Base-by-base conservation (phyloP, 495 filamentous ascomycete genomes). In the Xylaria curta region DNA sequence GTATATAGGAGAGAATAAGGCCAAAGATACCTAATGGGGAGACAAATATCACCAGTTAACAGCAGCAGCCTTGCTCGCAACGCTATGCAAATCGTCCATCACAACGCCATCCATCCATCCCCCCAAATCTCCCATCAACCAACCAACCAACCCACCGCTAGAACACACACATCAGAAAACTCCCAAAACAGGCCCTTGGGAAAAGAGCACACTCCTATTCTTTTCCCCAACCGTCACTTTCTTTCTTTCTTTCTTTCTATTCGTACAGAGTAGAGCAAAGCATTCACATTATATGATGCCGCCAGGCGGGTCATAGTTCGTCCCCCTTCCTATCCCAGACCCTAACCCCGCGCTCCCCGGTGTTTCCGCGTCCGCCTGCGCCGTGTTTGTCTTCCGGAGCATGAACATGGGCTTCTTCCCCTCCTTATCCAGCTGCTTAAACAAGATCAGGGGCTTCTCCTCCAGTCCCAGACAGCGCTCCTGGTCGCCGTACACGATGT, bases 341-440 rank as follows among this genome's bases (percentile, higher is more conserved):
- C 79, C 79, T 38, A 87, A 70, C 42, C 86, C 85, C 8, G 85
- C 84, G 67, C 86, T 87, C 33, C 83, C 84, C 8, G 85, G 85
- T 3, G 73, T 75, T 33, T 84, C 85, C 7, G 61, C 77, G 33
- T 84, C 83, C 7, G 76, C 79, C 65, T 81, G 82, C 7, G 80
- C 83, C 38, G 85, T 82, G 63, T 84, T 87, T 26, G 85, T 87
- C 81, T 93, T 93, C 61, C 96, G 84, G 51, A 99, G 81, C 96
- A 99, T 99, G 78, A 98, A 99, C 96, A 99, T 98, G 42, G 96
- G 96, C 78, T 99, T 99, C 80, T 94, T 91, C 15, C 97, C 97
- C 82, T 99, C 96, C 76, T 92, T 93, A 79, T 97, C 94, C 56
- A 98, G 84, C 76, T 98, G 95, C 83, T 99, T 99, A 85, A 99